Percentiles rank a stretch among this genome's conserved stretches.
phyloP scores from a whole-genome alignment of 2,329 filamentous ascomycete species.

The Tolypocladium cylindrosporum region DNA sequence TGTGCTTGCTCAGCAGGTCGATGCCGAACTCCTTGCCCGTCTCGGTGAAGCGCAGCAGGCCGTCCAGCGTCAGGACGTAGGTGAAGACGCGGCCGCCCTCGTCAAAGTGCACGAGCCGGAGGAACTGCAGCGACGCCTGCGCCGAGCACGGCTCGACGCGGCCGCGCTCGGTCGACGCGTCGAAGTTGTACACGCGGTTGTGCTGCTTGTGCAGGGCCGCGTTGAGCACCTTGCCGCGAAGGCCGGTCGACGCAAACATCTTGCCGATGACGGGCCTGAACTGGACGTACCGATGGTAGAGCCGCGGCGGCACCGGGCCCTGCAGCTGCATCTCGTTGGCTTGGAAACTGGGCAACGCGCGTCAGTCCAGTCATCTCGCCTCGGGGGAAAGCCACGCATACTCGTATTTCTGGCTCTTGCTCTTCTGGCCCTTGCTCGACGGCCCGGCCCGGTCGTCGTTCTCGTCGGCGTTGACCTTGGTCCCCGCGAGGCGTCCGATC shows the following conservation, averaged over 20 bases:
- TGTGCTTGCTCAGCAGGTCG: slow-evolving; percentile 87
- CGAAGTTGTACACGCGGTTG: slow-evolving; percentile 79
- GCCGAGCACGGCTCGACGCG: slow-evolving; percentile 54
- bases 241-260: slow-evolving; percentile 73
- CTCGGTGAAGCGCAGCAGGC: slow-evolving; percentile 82
- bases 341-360: slow-evolving; percentile 67
- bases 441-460: slow-evolving; percentile 26
- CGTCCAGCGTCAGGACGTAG: slow-evolving; percentile 83
- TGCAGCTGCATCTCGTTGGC: slow-evolving; percentile 82
- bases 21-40: slow-evolving; percentile 94
- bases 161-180: slow-evolving; percentile 64
- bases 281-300: slow-evolving; percentile 91
- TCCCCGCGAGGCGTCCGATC: slow-evolving; percentile 71
- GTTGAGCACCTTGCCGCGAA: slow-evolving; percentile 73
- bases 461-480: slow-evolving; percentile 55
- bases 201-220: slow-evolving; percentile 87
- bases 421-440: slow-evolving; percentile 27
- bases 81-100: slow-evolving; percentile 82
- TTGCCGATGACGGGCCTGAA: slow-evolving; percentile 82
- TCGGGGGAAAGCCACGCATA: slow-evolving; percentile 27
- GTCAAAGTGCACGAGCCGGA: slow-evolving; percentile 79
- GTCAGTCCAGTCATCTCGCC: neutral
- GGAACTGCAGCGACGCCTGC: slow-evolving; percentile 67
- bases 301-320: slow-evolving; percentile 66
- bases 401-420: slow-evolving; percentile 65